Base-by-base conservation (phyloP, 2,329 filamentous ascomycete genomes). In the Davidsoniella virescens region DNA sequence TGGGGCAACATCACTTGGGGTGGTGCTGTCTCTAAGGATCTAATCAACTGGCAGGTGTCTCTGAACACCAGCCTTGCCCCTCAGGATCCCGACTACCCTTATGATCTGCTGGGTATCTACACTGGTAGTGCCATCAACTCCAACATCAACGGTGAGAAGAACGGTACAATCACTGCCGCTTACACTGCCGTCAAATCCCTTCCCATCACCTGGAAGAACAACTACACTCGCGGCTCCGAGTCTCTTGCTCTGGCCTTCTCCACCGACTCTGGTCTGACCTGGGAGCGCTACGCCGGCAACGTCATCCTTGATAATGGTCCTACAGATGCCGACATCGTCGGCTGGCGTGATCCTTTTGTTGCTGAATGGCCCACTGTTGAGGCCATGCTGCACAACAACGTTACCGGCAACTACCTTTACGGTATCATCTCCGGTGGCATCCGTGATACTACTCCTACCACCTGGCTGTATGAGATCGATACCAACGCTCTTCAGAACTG, bases 151-250 rank as follows among this genome's bases (percentile, higher is more conserved):
- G 67, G 65, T 14, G 41, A 44, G 39, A 39, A 17, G 16, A 53
- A 50, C 39, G 51, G 51, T 23, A 63, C 60, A 4, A 66, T 67
- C 2, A 70, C 67, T 0, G 57, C 70, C 8, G 57, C 70, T 2
- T 70, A 70, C 53, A 69, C 67, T 2, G 66, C 65, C 2, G 66
- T 70, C 10, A 63, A 62, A 16, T 67, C 62, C 53, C 55, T 69
- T 6, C 68, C 68, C 0, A 69, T 70, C 10, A 63, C 67, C 38
- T 70, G 67, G 67, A 69, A 65, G 7, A 62, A 69, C 37, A 59
- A 61, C 23, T 69, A 71, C 53, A 67, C 63, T n/a, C 62, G 65
- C 8, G 67, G 66, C 6, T 65, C 65, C 37, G 69, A 72, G 54
- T 67, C 67, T 0, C 67, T 71, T 47, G 65, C 64, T 12, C 58